Evolutionary conservation across 257 asterid species (phyloP).

Genomic region (Nicotiana otophora): DNA sequence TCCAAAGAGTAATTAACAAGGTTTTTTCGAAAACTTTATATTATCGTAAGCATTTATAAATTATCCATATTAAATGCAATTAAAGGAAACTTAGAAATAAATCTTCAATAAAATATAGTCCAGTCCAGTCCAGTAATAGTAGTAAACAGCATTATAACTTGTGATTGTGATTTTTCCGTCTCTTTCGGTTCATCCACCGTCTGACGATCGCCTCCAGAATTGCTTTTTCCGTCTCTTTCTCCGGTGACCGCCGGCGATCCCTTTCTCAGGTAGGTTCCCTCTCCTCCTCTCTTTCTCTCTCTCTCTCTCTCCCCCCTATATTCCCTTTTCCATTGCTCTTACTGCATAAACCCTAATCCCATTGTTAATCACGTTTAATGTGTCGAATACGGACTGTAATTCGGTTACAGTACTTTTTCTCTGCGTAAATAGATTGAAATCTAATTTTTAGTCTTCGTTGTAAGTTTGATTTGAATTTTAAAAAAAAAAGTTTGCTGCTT

Average conservation of each 20-base stretch:
- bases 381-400: not conserved
- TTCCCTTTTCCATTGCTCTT: not conserved
- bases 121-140: no score
- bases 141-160: no score
- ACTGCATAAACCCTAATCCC: not conserved
- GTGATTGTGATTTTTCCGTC: no score
- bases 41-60: not conserved
- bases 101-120: no score
- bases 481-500: no score
- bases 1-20: not conserved
- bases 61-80: not conserved
- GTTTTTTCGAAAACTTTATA: not conserved
- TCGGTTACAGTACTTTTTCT: no score
- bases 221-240: not conserved
- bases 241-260: not conserved
- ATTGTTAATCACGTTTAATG: not conserved
- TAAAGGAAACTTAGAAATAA: no score
- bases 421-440: not conserved
- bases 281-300: no score
- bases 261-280: not conserved
- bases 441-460: not conserved
- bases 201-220: not conserved
- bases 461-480: not conserved
- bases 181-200: no score
- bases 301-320: not conserved